phyloP scores from a whole-genome alignment of 352 stramenopile genomes.

The Phytophthora pini region DNA sequence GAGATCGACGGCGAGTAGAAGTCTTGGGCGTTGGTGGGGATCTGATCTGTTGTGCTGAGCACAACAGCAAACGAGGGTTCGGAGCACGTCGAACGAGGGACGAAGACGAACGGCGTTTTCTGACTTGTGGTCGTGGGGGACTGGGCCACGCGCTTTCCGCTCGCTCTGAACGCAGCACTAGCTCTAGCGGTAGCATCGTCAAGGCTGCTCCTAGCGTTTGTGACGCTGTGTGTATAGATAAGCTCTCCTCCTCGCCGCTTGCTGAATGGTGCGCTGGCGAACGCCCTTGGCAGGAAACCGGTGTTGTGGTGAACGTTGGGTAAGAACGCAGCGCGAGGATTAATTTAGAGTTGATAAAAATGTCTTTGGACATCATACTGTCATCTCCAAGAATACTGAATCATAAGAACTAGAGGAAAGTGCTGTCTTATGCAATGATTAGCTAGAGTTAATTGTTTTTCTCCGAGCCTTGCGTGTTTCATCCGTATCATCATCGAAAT shows the following conservation, averaged over 20 bases:
- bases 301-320: conserved; percentile 9
- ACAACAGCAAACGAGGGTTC: conserved; percentile 16
- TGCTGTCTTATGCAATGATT: conserved; percentile 2
- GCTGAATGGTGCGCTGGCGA: neutral
- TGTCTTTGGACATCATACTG: too few species aligned
- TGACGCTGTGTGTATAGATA: neutral
- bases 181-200: conserved; percentile 31
- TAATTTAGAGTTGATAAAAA: neutral
- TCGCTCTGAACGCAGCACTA: conserved; percentile 26
- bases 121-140: conserved; percentile 16
- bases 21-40: conserved; percentile 25
- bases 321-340: neutral
- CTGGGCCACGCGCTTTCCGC: conserved; percentile 27
- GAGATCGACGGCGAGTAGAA: conserved; percentile 26
- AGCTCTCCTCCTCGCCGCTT: conserved; percentile 9
- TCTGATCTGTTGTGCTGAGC: conserved; percentile 14
- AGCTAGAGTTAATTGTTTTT: conserved; percentile 13
- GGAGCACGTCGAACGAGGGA: conserved; percentile 10
- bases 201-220: conserved; percentile 5
- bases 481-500: conserved; percentile 51
- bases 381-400: too few species aligned
- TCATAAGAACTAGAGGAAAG: neutral
- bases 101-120: conserved; percentile 27
- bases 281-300: conserved; percentile 2
- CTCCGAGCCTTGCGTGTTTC: conserved; percentile 21